Evolutionary conservation across 139 green algal genomes (phyloP).

Genomic region (Tetradesmus lagerheimii): DNA sequence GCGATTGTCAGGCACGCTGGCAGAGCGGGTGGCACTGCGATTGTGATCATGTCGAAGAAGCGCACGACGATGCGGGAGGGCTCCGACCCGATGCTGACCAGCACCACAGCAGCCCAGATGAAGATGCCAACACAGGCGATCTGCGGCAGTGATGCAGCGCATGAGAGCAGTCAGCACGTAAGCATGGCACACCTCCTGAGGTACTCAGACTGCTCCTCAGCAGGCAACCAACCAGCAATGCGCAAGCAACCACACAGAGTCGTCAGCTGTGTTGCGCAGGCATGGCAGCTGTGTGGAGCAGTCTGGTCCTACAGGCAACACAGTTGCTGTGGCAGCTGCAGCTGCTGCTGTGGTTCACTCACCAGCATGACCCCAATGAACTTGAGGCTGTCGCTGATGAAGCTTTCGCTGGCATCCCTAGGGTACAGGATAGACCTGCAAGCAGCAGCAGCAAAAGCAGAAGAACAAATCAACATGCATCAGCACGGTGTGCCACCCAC

Average conservation of each 20-base stretch:
- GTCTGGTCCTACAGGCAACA: neutral
- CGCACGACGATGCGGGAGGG: conserved; percentile 60
- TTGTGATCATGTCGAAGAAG: conserved; percentile 85
- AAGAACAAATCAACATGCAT: neutral
- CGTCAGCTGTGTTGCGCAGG: too few relatives aligned
- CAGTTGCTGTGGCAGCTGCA: neutral
- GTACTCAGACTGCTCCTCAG: neutral
- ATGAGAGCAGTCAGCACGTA: neutral
- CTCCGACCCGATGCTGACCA: conserved; percentile 56
- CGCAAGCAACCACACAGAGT: too few relatives aligned
- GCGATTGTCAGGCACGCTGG: conserved; percentile 80
- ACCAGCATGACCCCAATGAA: conserved; percentile 78
- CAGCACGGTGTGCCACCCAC: neutral
- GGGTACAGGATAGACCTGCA: conserved; percentile 76
- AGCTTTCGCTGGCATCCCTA: conserved; percentile 59
- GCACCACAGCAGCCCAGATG: conserved; percentile 71
- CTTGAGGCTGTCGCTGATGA: conserved; percentile 69
- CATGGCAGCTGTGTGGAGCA: too few relatives aligned
- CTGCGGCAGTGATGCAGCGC: neutral
- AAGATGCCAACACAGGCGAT: conserved; percentile 62
- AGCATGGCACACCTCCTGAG: neutral
- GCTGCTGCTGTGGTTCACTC: neutral
- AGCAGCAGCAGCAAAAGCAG: neutral
- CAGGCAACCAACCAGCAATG: too few relatives aligned
- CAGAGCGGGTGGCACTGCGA: conserved; percentile 81